These are phyloP conservation scores for Russula brevipes DNA, from an alignment of 768 basidiomycete species.

Conservation along the genomic window DNA sequence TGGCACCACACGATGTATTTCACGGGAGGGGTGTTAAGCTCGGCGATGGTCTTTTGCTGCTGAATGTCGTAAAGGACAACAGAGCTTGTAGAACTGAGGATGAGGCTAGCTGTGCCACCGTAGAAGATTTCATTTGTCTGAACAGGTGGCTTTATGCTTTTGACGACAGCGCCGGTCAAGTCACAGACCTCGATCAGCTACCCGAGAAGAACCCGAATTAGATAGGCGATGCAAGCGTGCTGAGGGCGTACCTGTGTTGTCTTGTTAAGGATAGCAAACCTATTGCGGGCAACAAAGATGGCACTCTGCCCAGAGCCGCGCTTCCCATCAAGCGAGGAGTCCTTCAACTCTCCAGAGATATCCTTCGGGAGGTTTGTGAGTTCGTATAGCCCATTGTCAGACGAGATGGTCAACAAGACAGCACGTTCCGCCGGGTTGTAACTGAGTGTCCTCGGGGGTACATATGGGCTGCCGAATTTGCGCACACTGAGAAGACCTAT, in stretches of 20 bases:
- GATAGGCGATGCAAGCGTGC: background rate
- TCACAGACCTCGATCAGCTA: slow-evolving; percentile 95
- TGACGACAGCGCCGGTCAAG: slow-evolving; percentile 86
- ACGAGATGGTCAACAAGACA: slow-evolving; percentile 82
- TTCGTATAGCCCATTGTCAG: slow-evolving; percentile 95
- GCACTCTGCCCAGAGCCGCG: slow-evolving; percentile 81
- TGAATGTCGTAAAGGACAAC: slow-evolving; percentile 97
- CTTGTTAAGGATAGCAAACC: slow-evolving; percentile 92
- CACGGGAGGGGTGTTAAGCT: slow-evolving; percentile 92
- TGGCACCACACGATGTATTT: slow-evolving; percentile 96
- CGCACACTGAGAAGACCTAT: slow-evolving; percentile 88
- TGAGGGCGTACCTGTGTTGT: slow-evolving; percentile 59
- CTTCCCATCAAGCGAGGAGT: slow-evolving; percentile 90
- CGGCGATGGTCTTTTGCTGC: slow-evolving; percentile 90
- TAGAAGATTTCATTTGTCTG: slow-evolving; percentile 98
- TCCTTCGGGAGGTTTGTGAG: slow-evolving; percentile 72
- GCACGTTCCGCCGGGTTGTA: slow-evolving; percentile 97
- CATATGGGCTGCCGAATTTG: slow-evolving; percentile 93
- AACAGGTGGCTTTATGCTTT: slow-evolving; percentile 90
- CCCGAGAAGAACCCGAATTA: background rate
- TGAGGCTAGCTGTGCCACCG: slow-evolving; percentile 90
- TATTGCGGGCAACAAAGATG: slow-evolving; percentile 95
- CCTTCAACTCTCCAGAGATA: slow-evolving; percentile 75
- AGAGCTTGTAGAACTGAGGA: slow-evolving; percentile 79
- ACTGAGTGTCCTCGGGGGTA: slow-evolving; percentile 89